Conservation (phyloP, 805 yeast genomes). For the Ogataea kodamae region DNA sequence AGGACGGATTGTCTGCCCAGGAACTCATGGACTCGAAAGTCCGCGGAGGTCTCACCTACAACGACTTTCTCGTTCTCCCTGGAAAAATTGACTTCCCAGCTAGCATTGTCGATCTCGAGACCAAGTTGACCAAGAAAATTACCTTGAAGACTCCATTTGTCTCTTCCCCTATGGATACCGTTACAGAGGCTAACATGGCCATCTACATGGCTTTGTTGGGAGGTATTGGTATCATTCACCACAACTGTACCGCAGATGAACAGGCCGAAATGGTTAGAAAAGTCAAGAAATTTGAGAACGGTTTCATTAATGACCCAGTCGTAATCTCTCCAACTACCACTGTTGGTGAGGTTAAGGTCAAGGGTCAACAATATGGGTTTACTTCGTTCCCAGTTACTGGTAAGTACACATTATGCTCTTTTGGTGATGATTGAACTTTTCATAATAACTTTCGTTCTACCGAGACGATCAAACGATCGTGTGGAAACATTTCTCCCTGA, state of each 20-base stretch:
- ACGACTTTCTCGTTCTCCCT: slow-evolving; percentile 92
- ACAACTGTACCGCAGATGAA: slow-evolving; percentile 93
- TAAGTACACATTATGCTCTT: slow-evolving; percentile 49
- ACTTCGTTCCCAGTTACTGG: slow-evolving; percentile 99
- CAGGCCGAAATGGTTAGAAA: slow-evolving; percentile 98
- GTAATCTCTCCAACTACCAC: slow-evolving; percentile 75
- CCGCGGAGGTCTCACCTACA: slow-evolving; percentile 97
- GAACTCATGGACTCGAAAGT: slow-evolving; percentile 83
- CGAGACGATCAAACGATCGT: slow-evolving; percentile 96
- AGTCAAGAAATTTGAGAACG: slow-evolving; percentile 96
- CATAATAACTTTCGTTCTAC: slow-evolving; percentile 99
- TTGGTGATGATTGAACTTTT: slow-evolving; percentile 51
- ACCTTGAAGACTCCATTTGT: slow-evolving; percentile 90
- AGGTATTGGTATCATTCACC: slow-evolving; percentile 98
- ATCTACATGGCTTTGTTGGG: slow-evolving; percentile 97
- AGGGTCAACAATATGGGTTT: slow-evolving; percentile 77
- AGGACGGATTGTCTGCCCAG: slow-evolving; percentile 82
- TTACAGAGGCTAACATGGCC: slow-evolving; percentile 96
- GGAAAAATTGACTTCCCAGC: slow-evolving; percentile 92
- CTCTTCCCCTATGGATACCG: slow-evolving; percentile 99
- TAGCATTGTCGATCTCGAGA: slow-evolving; percentile 68
- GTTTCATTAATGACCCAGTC: slow-evolving; percentile 92
- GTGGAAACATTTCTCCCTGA: slow-evolving; percentile 66
- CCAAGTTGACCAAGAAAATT: slow-evolving; percentile 88
- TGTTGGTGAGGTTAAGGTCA: slow-evolving; percentile 72